Conservation (phyloP, 2,329 filamentous ascomycete species). For the Cephalotrichum gorgonifer region DNA sequence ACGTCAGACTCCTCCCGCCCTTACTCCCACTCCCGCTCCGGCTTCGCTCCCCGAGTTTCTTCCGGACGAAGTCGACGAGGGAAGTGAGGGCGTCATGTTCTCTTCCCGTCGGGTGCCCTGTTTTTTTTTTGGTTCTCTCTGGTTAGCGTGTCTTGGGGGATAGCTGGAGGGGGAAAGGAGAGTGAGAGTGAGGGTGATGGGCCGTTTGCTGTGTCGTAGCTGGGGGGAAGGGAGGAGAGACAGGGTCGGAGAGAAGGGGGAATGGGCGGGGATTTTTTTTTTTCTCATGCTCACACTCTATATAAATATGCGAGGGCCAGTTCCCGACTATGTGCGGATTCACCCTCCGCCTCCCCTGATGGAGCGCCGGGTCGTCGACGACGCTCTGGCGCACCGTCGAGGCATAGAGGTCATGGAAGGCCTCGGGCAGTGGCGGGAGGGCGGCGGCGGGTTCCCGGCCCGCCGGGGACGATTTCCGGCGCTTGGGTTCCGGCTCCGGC, state of each 20-base stretch:
- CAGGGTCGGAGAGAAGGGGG: neutral
- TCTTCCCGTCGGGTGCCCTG: conserved; percentile 42
- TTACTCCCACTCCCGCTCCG: too few species aligned
- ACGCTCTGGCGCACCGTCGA: conserved; percentile 68
- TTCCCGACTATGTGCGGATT: conserved; percentile 79
- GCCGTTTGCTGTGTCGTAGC: conserved; percentile 13
- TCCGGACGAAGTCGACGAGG: conserved; percentile 28
- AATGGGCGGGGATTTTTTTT: neutral
- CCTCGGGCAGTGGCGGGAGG: conserved; percentile 60
- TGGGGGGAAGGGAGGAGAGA: neutral
- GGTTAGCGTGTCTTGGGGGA: too few species aligned
- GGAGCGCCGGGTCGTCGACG: conserved; percentile 71
- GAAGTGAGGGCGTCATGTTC: conserved; percentile 36
- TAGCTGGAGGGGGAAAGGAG: too few species aligned
- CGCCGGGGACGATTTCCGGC: conserved; percentile 1
- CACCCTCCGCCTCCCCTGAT: conserved; percentile 73
- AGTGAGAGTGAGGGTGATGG: too few species aligned
- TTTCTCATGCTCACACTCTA: conserved; percentile 67
- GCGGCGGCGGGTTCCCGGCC: neutral
- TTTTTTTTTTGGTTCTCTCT: neutral
- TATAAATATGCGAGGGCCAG: conserved; percentile 87
- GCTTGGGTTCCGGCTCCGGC: conserved; percentile 5
- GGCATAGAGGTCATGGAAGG: conserved; percentile 86
- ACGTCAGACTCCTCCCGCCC: conserved; percentile 41
- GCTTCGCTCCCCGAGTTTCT: conserved; percentile 18